phyloP scores from a whole-genome alignment of 2,329 filamentous ascomycete genomes.

The Monilinia fructicola region DNA sequence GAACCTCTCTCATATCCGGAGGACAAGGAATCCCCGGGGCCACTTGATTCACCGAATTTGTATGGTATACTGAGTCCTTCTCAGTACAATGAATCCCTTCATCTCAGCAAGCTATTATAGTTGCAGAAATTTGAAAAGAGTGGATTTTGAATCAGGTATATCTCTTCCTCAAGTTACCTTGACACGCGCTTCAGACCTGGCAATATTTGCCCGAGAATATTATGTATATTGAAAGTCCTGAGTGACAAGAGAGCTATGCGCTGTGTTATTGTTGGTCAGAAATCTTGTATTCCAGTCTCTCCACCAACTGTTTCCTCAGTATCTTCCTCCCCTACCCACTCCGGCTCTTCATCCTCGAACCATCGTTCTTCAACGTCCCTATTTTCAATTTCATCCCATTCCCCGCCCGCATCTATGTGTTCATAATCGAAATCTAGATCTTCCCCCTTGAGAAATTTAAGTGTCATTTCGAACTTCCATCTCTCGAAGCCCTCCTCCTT shows the following conservation, averaged over 20 bases:
- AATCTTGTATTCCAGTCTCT: constrained; percentile 42
- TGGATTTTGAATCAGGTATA: not conserved
- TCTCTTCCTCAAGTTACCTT: not conserved
- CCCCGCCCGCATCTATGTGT: constrained; percentile 39
- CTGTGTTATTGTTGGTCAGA: constrained; percentile 26
- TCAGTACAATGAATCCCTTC: not conserved
- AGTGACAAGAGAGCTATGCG: not conserved
- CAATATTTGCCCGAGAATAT: not conserved
- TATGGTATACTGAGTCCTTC: not conserved
- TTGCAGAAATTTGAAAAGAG: not conserved
- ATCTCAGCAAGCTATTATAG: not conserved
- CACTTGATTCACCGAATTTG: not conserved
- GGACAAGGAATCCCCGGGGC: constrained; percentile 1
- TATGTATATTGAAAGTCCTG: not conserved
- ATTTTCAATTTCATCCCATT: constrained; percentile 39
- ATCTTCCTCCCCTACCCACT: constrained; percentile 35
- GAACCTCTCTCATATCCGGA: not conserved
- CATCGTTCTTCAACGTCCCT: constrained; percentile 40
- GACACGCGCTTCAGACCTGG: not conserved
- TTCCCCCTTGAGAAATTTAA: constrained; percentile 40
- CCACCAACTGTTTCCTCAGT: constrained; percentile 30
- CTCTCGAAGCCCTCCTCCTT: constrained; percentile 40
- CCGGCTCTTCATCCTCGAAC: constrained; percentile 42
- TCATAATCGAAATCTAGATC: constrained; percentile 42
- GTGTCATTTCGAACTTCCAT: constrained; percentile 41